These are phyloP conservation scores for Arthrobotrys musiformis DNA, from an alignment of 2,329 filamentous ascomycete genomes.

Conservation along the genomic window DNA sequence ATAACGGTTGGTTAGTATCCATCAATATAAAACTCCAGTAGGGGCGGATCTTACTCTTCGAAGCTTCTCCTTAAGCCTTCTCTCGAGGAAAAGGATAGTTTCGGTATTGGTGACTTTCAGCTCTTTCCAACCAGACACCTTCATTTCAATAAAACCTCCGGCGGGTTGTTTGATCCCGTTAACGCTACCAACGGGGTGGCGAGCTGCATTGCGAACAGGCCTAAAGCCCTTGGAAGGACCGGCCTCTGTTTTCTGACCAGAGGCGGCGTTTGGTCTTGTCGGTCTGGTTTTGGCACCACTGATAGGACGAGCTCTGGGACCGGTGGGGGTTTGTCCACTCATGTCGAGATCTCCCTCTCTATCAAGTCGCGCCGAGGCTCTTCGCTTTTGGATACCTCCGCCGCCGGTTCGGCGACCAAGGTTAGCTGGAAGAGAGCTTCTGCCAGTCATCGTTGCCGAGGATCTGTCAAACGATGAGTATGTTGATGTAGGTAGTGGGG, in stretches of 20 bases:
- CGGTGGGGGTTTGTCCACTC: slow-evolving; percentile 42
- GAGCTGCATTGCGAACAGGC: slow-evolving; percentile 31
- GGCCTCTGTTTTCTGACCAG: slow-evolving; percentile 35
- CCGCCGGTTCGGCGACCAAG: slow-evolving; percentile 33
- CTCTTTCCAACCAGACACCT: slow-evolving; percentile 59
- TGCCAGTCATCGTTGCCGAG: slow-evolving; percentile 34
- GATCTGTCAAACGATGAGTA: neutral
- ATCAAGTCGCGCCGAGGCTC: slow-evolving; percentile 30
- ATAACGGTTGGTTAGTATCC: slow-evolving; percentile 62
- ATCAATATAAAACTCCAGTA: slow-evolving; percentile 60
- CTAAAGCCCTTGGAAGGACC: slow-evolving; percentile 37
- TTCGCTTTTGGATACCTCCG: slow-evolving; percentile 42
- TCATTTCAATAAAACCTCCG: slow-evolving; percentile 63
- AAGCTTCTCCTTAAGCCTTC: slow-evolving; percentile 68
- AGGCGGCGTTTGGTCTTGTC: slow-evolving; percentile 11
- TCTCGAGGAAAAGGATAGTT: slow-evolving; percentile 58
- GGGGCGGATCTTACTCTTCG: slow-evolving; percentile 76
- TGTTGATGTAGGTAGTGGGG: neutral
- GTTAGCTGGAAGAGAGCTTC: slow-evolving; percentile 48
- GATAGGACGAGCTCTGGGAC: slow-evolving; percentile 39
- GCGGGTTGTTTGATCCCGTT: slow-evolving; percentile 74
- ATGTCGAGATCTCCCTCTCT: slow-evolving; percentile 51
- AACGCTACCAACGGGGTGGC: slow-evolving; percentile 67
- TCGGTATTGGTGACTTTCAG: slow-evolving; percentile 57
- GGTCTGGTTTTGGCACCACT: slow-evolving; percentile 17